Evolutionary conservation across 192 early-diverging fungal species (phyloP), one percentile per base, ranked within the genome.

Genomic region (Lobosporangium transversale): DNA sequence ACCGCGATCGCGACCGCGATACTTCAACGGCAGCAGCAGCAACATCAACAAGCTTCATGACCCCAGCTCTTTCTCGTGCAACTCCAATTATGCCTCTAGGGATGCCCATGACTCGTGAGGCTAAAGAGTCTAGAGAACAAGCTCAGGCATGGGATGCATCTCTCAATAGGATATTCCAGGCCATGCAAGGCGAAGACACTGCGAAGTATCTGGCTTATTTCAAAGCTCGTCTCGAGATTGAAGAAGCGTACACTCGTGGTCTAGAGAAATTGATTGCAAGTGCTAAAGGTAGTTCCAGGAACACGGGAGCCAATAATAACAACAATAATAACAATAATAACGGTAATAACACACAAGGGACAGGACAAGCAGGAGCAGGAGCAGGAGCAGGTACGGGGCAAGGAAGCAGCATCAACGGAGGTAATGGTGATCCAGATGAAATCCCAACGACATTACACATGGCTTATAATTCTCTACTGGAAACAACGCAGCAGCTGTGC

Each of bases 121-220:
- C 62, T 18, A 66, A 67, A 35, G 73, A 76, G 37, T 62, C 63
- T 24, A 58, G 43, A 29, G 73, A 76, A 17, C 73, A 76, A 37
- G 53, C 73, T 35, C 59, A 62, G 11, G 53, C 58, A 7, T 76
- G 73, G 73, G 73, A 76, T 20, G 36, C 26, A 11, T 45, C 73
- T 1, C 64, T 76, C 52, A 76, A 76, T 40, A 53, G 53, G 21
- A 57, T 76, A 58, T 67, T 76, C n/a, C 73, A 76, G 33, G 62
- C 64, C 31, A 76, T 76, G 73, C 73, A 76, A 3, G 65, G 73
- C 20, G 73, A 76, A 17, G 73, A 76, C 59, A 58, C 73, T 26
- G 58, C 64, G 29, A 66, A 48, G 24, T 62, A 56, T 21, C 53
- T 76, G 15, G 52, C 52, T 53, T 76, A 76, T 40, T 76, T 76